Evolutionary conservation across 768 basidiomycete genomes (phyloP).

Genomic region (Boletus sensibilis): DNA sequence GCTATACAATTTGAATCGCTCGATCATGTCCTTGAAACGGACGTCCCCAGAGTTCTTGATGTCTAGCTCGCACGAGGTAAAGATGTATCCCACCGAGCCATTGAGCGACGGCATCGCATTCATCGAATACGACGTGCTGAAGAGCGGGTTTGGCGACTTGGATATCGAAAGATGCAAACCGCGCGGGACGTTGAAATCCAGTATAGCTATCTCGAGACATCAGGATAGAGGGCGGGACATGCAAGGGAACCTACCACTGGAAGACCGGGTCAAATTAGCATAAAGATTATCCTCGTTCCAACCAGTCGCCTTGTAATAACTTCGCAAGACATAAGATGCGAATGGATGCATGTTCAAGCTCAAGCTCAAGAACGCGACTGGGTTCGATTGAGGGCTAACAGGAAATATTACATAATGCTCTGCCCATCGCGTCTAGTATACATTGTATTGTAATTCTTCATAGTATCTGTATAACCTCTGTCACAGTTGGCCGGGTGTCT

Average conservation of each 20-base stretch:
- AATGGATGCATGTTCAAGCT: conserved; percentile 70
- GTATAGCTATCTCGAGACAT: conserved; percentile 56
- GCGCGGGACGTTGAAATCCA: conserved; percentile 86
- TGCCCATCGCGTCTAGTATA: too few relatives aligned
- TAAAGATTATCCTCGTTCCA: conserved; percentile 98
- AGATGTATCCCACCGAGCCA: conserved; percentile 91
- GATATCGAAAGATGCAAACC: conserved; percentile 79
- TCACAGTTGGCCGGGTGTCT: conserved; percentile 41
- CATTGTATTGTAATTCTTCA: conserved; percentile 1
- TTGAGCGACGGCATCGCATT: conserved; percentile 91
- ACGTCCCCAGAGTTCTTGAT: conserved; percentile 68
- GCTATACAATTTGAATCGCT: conserved; percentile 82
- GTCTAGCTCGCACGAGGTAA: conserved; percentile 81
- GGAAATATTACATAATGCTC: conserved; percentile 19
- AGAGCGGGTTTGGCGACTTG: conserved; percentile 85
- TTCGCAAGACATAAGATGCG: conserved; percentile 82
- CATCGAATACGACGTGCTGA: conserved; percentile 90
- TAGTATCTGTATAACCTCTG: conserved; percentile 30
- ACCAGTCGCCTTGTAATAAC: conserved; percentile 88
- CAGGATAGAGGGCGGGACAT: conserved; percentile 3
- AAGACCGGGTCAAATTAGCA: conserved; percentile 84
- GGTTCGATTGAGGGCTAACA: background rate
- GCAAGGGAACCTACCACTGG: conserved; percentile 59
- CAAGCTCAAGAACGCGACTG: too few relatives aligned
- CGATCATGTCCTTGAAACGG: conserved; percentile 84